These are phyloP conservation scores for Aspergillus versicolor DNA, from an alignment of 2,329 filamentous ascomycete species.

Conservation along the genomic window DNA sequence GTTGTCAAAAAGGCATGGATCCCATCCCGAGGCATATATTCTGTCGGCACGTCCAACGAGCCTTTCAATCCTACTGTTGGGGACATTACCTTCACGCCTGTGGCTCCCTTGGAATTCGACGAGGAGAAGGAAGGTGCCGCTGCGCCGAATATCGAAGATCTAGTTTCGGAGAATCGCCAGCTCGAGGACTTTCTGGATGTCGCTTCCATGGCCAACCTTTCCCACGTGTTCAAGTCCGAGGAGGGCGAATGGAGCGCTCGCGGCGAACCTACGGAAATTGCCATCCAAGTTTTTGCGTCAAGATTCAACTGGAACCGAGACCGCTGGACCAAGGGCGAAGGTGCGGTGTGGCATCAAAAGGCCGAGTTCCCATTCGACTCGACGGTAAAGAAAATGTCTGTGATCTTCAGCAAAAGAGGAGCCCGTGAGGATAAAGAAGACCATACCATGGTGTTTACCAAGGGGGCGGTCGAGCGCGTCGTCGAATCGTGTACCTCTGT, in stretches of 20 bases:
- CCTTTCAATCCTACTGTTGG: conserved; percentile 59
- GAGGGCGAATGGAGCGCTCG: conserved; percentile 60
- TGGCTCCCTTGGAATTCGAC: conserved; percentile 29
- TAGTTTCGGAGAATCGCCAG: conserved; percentile 46
- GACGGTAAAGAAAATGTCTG: conserved; percentile 73
- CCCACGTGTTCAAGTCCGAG: conserved; percentile 58
- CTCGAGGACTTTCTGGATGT: conserved; percentile 61
- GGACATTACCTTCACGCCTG: conserved; percentile 42
- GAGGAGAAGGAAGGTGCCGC: conserved; percentile 25
- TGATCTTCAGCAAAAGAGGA: conserved; percentile 54
- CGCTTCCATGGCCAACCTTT: conserved; percentile 65
- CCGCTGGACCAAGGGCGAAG: conserved; percentile 52
- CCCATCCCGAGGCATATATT: conserved; percentile 57
- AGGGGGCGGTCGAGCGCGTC: conserved; percentile 65
- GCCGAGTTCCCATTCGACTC: conserved; percentile 74
- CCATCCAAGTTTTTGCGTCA: conserved; percentile 71
- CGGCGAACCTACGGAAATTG: conserved; percentile 70
- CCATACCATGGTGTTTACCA: conserved; percentile 39
- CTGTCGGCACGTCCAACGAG: conserved; percentile 55
- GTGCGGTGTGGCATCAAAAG: conserved; percentile 56
- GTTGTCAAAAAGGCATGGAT: conserved; percentile 62
- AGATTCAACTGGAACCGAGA: conserved; percentile 65
- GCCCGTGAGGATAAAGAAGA: neutral
- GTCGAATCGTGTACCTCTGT: conserved; percentile 61
- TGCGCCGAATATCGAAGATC: conserved; percentile 24